A percentile compares a stretch with the other conserved stretches of the same genome.
These are phyloP conservation scores for Anacardium occidentale DNA, from an alignment of 345 rosid species.

Conservation along the genomic window DNA sequence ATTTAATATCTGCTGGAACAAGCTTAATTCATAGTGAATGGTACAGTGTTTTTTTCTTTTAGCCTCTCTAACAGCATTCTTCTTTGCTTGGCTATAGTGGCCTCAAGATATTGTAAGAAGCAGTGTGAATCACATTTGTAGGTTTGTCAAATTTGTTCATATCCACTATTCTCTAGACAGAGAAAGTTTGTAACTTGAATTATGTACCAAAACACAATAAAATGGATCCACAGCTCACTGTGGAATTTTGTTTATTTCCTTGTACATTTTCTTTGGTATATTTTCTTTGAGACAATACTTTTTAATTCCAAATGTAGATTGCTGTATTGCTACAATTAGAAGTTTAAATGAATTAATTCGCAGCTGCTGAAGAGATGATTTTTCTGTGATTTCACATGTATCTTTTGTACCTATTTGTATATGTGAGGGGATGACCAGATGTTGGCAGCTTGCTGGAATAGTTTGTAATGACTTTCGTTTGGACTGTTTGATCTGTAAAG, in stretches of 20 bases:
- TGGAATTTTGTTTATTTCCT: conserved; percentile 8
- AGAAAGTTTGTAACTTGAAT: conserved; percentile 23
- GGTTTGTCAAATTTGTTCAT: conserved; percentile 27
- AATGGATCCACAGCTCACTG: conserved; percentile 14
- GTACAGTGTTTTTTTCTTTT: conserved; percentile 21
- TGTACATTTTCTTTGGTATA: background rate
- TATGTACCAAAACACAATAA: conserved; percentile 27
- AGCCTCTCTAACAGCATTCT: conserved; percentile 23
- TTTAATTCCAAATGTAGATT: conserved; percentile 21
- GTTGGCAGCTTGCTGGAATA: background rate
- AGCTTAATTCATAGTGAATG: conserved; percentile 42
- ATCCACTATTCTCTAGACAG: conserved; percentile 24
- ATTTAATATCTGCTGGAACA: conserved; percentile 58
- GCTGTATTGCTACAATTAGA: conserved; percentile 17
- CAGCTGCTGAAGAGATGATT: background rate
- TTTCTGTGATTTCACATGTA: conserved; percentile 15
- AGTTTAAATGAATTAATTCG: background rate
- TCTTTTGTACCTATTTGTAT: background rate
- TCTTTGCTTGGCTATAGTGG: conserved; percentile 34
- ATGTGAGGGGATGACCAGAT: background rate
- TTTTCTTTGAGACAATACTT: conserved; percentile 4
- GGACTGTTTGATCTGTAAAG: background rate
- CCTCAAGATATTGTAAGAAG: conserved; percentile 28
- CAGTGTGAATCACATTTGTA: conserved; percentile 32
- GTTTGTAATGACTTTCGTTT: background rate